These are phyloP conservation scores for Rutstroemia sydowiana DNA, from an alignment of 2,329 filamentous ascomycete genomes.

Conservation along the genomic window DNA sequence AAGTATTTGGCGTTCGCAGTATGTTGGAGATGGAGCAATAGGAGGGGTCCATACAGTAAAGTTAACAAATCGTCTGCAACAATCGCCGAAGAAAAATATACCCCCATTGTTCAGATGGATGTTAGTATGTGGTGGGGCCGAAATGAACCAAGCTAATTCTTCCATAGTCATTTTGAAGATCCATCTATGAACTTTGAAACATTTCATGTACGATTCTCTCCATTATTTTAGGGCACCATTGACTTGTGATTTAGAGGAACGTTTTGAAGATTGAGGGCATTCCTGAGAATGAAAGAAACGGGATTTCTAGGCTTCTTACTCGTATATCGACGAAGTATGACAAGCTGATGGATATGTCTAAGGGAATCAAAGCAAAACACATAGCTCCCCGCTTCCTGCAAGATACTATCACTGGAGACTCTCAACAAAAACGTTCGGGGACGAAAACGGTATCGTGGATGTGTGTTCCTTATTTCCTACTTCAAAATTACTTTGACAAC, in stretches of 20 bases:
- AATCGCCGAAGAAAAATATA: background rate
- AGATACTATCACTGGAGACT: constrained; percentile 12
- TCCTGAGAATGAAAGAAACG: constrained; percentile 11
- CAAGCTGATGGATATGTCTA: constrained; percentile 16
- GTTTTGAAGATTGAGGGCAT: constrained; percentile 9
- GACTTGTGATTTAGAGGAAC: background rate
- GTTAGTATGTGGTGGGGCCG: background rate
- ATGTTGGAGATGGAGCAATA: background rate
- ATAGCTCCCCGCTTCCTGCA: constrained; percentile 17
- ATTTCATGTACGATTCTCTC: background rate
- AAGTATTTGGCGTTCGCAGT: too few relatives aligned
- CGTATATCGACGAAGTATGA: constrained; percentile 14
- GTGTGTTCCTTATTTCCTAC: constrained; percentile 39
- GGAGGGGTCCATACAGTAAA: background rate
- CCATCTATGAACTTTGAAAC: constrained; percentile 1
- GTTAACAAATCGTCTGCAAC: background rate
- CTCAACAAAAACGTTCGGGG: constrained; percentile 3
- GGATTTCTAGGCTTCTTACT: constrained; percentile 13
- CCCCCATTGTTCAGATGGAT: constrained; percentile 1
- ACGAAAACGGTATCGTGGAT: constrained; percentile 16
- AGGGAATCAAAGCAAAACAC: constrained; percentile 11
- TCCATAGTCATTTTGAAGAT: constrained; percentile 1
- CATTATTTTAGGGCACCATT: background rate
- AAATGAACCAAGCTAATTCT: background rate
- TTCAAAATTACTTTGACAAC: constrained; percentile 35